phyloP scores from a whole-genome alignment of 208 protist genomes.

The Leishmania arabica region DNA sequence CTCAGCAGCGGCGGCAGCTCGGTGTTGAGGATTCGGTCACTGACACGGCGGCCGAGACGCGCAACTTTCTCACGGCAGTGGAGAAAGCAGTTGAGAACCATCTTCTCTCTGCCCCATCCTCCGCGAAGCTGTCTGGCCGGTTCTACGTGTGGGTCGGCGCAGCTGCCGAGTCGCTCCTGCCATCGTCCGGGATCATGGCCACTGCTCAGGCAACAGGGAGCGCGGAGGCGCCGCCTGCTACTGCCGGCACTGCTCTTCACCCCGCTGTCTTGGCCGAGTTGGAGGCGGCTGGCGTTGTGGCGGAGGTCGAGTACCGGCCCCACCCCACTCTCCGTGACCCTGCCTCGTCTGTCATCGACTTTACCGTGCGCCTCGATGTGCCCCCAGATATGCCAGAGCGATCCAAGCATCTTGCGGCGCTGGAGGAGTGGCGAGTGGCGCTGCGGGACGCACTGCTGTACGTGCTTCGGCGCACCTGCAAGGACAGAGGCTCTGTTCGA shows the following conservation, averaged over 20 bases:
- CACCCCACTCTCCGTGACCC: neutral
- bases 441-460: constrained; percentile 67
- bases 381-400: constrained; percentile 30
- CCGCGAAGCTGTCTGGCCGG: neutral
- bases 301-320: constrained; percentile 14
- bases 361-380: constrained; percentile 29
- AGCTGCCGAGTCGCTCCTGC: constrained; percentile 5
- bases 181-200: neutral
- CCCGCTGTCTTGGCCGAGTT: constrained; percentile 47
- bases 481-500: neutral
- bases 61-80: constrained; percentile 3
- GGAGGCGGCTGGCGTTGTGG: constrained; percentile 39
- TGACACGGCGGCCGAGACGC: constrained; percentile 1
- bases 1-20: neutral
- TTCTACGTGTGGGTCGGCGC: constrained; percentile 5
- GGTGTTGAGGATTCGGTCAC: neutral
- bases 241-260: constrained; percentile 34
- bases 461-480: constrained; percentile 40
- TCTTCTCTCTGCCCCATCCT: neutral
- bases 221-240: neutral
- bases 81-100: neutral
- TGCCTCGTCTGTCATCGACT: constrained; percentile 15
- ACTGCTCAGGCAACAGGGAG: neutral
- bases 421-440: constrained; percentile 44
- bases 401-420: constrained; percentile 25